Evolutionary conservation across 768 basidiomycete genomes (phyloP).

Genomic region (Tylopilus vinaceipallidus): DNA sequence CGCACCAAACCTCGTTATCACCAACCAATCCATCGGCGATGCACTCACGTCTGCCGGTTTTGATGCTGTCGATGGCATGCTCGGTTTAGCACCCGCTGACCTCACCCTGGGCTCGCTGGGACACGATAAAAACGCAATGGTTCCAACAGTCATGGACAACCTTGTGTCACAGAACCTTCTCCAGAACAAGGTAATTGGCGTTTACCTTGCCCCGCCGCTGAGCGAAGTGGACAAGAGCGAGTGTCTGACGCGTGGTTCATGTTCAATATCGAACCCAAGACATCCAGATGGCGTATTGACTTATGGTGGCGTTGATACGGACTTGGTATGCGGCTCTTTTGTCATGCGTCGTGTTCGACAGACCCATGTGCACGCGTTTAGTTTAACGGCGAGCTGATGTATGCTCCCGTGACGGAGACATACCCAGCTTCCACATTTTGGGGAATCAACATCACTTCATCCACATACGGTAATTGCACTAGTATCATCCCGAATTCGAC

Average conservation of each 20-base stretch:
- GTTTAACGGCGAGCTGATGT: constrained; percentile 23
- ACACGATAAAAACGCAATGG: background rate
- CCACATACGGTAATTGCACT: constrained; percentile 10
- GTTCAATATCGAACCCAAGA: constrained; percentile 9
- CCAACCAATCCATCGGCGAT: constrained; percentile 30
- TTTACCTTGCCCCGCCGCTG: constrained; percentile 17
- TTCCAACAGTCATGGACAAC: constrained; percentile 24
- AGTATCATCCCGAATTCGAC: constrained; percentile 11
- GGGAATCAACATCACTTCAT: constrained; percentile 28
- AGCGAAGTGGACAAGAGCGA: constrained; percentile 7
- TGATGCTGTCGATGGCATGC: constrained; percentile 22
- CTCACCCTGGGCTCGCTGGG: background rate
- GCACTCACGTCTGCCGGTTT: constrained; percentile 13
- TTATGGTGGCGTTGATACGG: background rate
- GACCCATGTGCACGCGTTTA: background rate
- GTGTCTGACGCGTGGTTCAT: background rate
- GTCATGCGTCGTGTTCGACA: no score
- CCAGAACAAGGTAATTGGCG: constrained; percentile 12
- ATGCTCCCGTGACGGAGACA: constrained; percentile 27
- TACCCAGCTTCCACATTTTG: constrained; percentile 23
- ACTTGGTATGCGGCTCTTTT: background rate
- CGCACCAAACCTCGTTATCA: constrained; percentile 23
- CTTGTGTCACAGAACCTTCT: constrained; percentile 15
- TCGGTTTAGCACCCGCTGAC: constrained; percentile 23
- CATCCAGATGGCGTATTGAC: constrained; percentile 1